Evolutionary conservation across 2,329 filamentous ascomycete genomes (phyloP), one percentile per base, ranked within the genome.

Genomic region (Dryadomyces sulphureus): DNA sequence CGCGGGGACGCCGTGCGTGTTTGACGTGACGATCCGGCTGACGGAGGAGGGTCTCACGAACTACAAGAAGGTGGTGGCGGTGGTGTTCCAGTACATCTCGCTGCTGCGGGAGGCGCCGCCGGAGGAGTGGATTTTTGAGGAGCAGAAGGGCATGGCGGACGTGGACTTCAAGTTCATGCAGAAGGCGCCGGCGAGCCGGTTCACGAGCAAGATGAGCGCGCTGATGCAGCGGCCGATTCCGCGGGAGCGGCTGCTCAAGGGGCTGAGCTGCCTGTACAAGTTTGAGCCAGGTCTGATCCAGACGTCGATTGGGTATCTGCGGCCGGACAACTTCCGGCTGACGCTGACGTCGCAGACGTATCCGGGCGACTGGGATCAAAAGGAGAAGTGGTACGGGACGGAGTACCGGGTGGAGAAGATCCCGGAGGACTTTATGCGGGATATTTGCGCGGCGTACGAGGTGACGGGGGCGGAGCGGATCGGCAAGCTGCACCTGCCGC

Each of bases 311-410:
- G 71, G 75, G 5, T 84, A 77, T 56, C 65, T 98, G 41, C 74
- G 81, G 19, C 84, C 89, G 0, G 89, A 96, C 59, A 96, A 95
- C 59, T 88, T 96, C 65, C 77, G 86, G 25, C 73, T 95, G 60
- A 81, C 78, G 2, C 71, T 96, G 43, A 78, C 93, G 24, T 90
- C 87, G 21, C 84, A 88, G 57, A 81, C 84, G 8, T 84, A 81
- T 54, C 89, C 89, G 0, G 89, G 87, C 0, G 73, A 77, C 44
- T 95, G 87, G 85, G 75, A 93, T 53, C 67, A 81, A 60, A 93
- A 84, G 58, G 92, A 98, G 66, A 87, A 89, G 59, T 98, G 92
- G 92, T 98, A 98, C 56, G 90, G 90, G 8, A 98, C 92, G 0
- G 89, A 96, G 57, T 94, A 95, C 64, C 84, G 79, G 52, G 73